Conservation (phyloP, 768 basidiomycete genomes). For the Pulveroboletus ravenelii region DNA sequence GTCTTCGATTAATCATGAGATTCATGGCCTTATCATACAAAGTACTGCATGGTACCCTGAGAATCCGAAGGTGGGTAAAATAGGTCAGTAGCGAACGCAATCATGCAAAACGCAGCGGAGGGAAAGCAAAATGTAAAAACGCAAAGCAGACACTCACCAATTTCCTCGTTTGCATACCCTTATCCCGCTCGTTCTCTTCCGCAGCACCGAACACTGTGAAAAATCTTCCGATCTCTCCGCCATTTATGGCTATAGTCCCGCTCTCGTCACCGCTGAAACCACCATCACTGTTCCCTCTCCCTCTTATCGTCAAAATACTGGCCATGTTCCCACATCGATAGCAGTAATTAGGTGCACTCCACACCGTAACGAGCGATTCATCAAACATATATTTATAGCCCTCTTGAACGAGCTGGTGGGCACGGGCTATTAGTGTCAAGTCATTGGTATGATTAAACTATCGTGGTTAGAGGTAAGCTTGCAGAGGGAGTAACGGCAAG, state of each 20-base stretch:
- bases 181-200: conserved; percentile 82
- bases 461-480: not conserved
- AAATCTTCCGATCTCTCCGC: conserved; percentile 35
- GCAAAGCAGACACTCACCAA: conserved; percentile 47
- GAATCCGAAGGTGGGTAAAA: not conserved
- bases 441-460: conserved; percentile 93
- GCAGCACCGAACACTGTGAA: conserved; percentile 89
- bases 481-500: not conserved
- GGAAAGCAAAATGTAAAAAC: not conserved
- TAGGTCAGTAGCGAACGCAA: conserved; percentile 1
- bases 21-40: conserved; percentile 29
- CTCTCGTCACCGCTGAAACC: conserved; percentile 7
- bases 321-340: conserved; percentile 87
- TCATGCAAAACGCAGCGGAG: not conserved
- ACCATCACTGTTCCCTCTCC: conserved; percentile 44
- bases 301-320: conserved; percentile 76
- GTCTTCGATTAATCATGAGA: not conserved
- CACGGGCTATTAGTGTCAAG: conserved; percentile 83
- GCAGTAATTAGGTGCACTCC: conserved; percentile 90
- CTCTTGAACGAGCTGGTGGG: conserved; percentile 95
- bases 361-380: conserved; percentile 85
- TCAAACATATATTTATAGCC: conserved; percentile 98
- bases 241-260: conserved; percentile 1
- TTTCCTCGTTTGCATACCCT: conserved; percentile 68
- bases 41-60: conserved; percentile 37